Evolutionary conservation across 305 asterid species (phyloP), one percentile per base, ranked within the genome.

Genomic region (Monarda citriodora): DNA sequence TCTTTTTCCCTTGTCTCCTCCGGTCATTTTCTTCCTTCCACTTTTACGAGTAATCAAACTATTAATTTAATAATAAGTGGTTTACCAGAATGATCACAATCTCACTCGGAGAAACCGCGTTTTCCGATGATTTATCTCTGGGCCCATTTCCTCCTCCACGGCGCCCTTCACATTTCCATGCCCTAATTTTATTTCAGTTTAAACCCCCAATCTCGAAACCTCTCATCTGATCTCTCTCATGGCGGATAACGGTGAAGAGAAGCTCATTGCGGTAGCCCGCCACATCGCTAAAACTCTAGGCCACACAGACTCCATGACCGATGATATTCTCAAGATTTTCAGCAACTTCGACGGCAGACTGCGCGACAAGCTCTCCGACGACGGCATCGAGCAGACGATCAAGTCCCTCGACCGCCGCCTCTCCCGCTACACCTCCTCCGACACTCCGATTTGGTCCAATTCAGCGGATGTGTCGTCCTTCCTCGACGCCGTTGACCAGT

Each of bases 171-270:
- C 7, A 42, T 41, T 67, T 42, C 61, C 21, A 20, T 47, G 20
- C 44, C 40, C 53, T 56, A 40, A 23, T 25, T 44, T 14, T 20
- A 8, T 12, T 41, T 29, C 23, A n/a, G 10, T 36, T 34, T 8
- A 58, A 66, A 18, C 31, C 52, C 17, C 6, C 7, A 4, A 15
- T 32, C 36, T 53, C 7, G 7, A 44, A 15, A 5, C 3, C 65
- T 6, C 3, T 44, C 29, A 46, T n/a, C 17, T 18, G 38, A 50
- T 26, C n/a, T 17, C 67, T 54, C 26, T 52, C 25, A 94, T 87
- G 99, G 89, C 94, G 62, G 97, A 90, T 58, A 86, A 86, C 80
- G 99, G 99, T 3, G 98, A 92, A 73, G 96, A 93, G 70, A 93
- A 93, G 85, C 80, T 93, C 26, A 86, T 93, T 37, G 97, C 95